phyloP scores from a whole-genome alignment of 306 rosid genomes.

The Lupinus albus region DNA sequence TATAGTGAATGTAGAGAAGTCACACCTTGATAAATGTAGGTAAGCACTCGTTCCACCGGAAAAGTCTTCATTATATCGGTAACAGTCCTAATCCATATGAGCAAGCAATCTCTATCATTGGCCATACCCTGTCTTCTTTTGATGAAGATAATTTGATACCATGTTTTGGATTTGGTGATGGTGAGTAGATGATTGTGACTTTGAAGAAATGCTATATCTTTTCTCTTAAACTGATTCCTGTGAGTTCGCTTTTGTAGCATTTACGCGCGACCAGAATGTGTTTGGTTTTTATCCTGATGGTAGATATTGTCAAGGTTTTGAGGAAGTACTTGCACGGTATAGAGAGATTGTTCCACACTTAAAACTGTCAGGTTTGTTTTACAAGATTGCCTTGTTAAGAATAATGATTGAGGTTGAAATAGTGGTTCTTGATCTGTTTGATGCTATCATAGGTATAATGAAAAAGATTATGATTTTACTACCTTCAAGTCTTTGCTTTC shows the following conservation, averaged over 20 bases:
- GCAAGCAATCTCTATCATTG: conserved; percentile 91
- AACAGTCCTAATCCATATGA: conserved; percentile 88
- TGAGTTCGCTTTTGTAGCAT: conserved; percentile 56
- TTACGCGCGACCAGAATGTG: conserved; percentile 71
- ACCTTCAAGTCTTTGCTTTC: not conserved
- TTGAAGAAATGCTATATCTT: conserved; percentile 19
- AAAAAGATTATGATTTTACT: not conserved
- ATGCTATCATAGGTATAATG: not conserved
- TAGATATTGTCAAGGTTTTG: conserved; percentile 74
- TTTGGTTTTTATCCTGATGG: conserved; percentile 67
- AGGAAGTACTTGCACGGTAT: conserved; percentile 81
- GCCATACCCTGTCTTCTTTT: conserved; percentile 79
- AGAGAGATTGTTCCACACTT: conserved; percentile 76
- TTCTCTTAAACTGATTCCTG: conserved; percentile 33
- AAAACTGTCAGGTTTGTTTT: conserved; percentile 72
- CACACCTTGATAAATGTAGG: conserved; percentile 59
- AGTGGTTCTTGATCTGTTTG: conserved; percentile 23
- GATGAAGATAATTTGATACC: conserved; percentile 98
- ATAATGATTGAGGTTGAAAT: conserved; percentile 26
- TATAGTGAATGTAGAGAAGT: conserved; percentile 7
- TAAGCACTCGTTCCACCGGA: conserved; percentile 69
- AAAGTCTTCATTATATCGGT: conserved; percentile 76
- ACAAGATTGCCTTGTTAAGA: conserved; percentile 33
- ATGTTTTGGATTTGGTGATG: conserved; percentile 94
- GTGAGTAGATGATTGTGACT: conserved; percentile 52